Percentiles rank a stretch among this genome's conserved stretches.
phyloP scores from a whole-genome alignment of 2,329 filamentous ascomycete genomes.

The Colletotrichum simmondsii region DNA sequence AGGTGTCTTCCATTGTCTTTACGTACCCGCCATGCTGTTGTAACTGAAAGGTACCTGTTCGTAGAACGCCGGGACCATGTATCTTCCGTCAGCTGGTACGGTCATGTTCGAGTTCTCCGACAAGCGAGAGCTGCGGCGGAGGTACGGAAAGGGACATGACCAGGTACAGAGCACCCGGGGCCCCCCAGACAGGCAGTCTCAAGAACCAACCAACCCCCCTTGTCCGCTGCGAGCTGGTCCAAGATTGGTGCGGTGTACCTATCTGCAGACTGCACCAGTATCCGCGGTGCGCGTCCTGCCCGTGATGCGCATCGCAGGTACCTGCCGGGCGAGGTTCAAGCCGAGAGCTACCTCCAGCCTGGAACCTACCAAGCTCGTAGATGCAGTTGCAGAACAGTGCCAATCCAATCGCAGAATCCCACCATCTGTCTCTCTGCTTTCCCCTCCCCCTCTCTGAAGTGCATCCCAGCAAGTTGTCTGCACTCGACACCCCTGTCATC shows the following conservation, averaged over 20 bases:
- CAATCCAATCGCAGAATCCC: conserved; percentile 6
- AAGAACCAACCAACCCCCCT: conserved; percentile 3
- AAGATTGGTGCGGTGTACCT: conserved; percentile 28
- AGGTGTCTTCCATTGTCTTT: background rate
- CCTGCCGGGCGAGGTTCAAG: background rate
- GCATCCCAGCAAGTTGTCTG: conserved; percentile 1
- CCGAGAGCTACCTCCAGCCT: conserved; percentile 1
- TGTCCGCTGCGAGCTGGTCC: conserved; percentile 21
- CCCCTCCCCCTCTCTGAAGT: background rate
- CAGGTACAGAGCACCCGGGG: conserved; percentile 1
- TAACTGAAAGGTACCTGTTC: background rate
- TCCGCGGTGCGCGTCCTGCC: conserved; percentile 21
- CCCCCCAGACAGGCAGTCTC: background rate
- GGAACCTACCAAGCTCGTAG: conserved; percentile 13
- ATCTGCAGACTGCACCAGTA: background rate
- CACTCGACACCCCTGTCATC: conserved; percentile 13
- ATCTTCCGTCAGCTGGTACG: background rate
- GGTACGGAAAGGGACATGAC: conserved; percentile 10
- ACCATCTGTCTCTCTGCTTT: background rate
- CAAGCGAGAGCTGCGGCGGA: background rate
- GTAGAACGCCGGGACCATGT: background rate
- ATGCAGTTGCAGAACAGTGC: conserved; percentile 1
- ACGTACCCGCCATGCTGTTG: background rate
- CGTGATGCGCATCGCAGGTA: conserved; percentile 18
- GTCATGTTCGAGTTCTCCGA: background rate